These are phyloP conservation scores for Fagopyrum homotropicum DNA, from an alignment of 148 eudicot species.

Conservation along the genomic window DNA sequence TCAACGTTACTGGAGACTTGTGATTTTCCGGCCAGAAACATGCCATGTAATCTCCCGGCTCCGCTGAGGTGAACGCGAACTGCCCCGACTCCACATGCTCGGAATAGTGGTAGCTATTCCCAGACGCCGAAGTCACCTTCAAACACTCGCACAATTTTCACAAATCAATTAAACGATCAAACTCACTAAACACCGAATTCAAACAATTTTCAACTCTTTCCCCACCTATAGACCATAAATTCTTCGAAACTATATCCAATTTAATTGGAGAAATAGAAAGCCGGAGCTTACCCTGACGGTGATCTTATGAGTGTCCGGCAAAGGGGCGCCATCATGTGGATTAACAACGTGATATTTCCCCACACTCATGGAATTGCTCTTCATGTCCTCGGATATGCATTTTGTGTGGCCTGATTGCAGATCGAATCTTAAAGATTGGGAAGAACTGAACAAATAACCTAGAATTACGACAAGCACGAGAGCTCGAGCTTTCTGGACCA, in stretches of 20 bases:
- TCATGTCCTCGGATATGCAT: slow-evolving; percentile 87
- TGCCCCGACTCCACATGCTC: slow-evolving; percentile 68
- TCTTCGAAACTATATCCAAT: not conserved
- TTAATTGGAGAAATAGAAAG: not conserved
- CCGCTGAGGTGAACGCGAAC: slow-evolving; percentile 74
- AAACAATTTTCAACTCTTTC: slow-evolving; percentile 2
- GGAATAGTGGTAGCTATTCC: slow-evolving; percentile 57
- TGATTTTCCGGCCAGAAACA: slow-evolving; percentile 72
- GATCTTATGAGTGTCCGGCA: slow-evolving; percentile 69
- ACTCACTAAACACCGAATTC: not conserved
- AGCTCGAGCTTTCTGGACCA: slow-evolving; percentile 11
- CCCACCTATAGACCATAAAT: not conserved
- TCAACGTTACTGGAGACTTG: slow-evolving; percentile 43
- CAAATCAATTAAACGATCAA: not conserved
- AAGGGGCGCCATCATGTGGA: slow-evolving; percentile 50
- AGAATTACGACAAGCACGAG: slow-evolving; percentile 25
- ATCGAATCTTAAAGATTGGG: slow-evolving; percentile 65
- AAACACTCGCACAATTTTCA: not conserved
- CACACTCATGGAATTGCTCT: slow-evolving; percentile 72
- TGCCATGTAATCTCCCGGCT: slow-evolving; percentile 77
- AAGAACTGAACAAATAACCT: slow-evolving; percentile 31
- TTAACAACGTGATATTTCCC: slow-evolving; percentile 73
- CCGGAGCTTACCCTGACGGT: slow-evolving; percentile 48
- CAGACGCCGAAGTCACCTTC: slow-evolving; percentile 64
- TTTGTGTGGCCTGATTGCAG: slow-evolving; percentile 79